phyloP scores from a whole-genome alignment of 768 basidiomycete species.

The Epithele typhae region DNA sequence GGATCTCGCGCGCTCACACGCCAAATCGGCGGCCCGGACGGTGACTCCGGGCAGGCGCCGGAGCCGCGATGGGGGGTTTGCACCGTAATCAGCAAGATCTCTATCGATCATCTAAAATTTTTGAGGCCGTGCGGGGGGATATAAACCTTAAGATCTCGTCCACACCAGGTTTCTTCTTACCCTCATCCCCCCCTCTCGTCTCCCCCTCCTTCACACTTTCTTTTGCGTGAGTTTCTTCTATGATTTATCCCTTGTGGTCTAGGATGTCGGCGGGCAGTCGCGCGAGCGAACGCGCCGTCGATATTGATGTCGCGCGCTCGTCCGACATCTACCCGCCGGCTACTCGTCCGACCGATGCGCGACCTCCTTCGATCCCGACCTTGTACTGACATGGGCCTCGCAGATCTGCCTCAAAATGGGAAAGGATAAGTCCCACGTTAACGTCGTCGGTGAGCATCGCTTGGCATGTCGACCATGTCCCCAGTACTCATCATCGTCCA shows the following conservation, averaged over 20 bases:
- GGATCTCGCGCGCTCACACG: not conserved
- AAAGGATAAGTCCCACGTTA: slow-evolving; percentile 95
- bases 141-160: slow-evolving; percentile 28
- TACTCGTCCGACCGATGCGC: slow-evolving; percentile 26
- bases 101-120: slow-evolving; percentile 30
- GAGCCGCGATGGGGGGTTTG: slow-evolving; percentile 17
- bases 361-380: slow-evolving; percentile 15
- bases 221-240: slow-evolving; percentile 36
- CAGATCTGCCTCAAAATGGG: slow-evolving; percentile 68
- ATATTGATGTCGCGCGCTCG: slow-evolving; percentile 10
- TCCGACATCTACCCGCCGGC: slow-evolving; percentile 12
- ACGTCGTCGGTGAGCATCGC: slow-evolving; percentile 82
- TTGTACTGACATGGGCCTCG: slow-evolving; percentile 25
- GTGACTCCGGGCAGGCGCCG: slow-evolving; percentile 16
- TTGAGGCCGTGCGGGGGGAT: slow-evolving; percentile 25
- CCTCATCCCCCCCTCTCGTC: slow-evolving; percentile 41
- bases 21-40: slow-evolving; percentile 2
- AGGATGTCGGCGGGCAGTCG: not conserved
- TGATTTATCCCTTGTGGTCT: not conserved
- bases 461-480: slow-evolving; percentile 20
- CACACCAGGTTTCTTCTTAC: slow-evolving; percentile 30
- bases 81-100: slow-evolving; percentile 18
- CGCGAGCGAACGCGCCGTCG: not conserved
- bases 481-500: slow-evolving; percentile 23
- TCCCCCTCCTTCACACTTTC: slow-evolving; percentile 38